Evolutionary conservation across 2,329 filamentous ascomycete genomes (phyloP), one percentile per base, ranked within the genome.

Genomic region (Clonostachys byssicola): DNA sequence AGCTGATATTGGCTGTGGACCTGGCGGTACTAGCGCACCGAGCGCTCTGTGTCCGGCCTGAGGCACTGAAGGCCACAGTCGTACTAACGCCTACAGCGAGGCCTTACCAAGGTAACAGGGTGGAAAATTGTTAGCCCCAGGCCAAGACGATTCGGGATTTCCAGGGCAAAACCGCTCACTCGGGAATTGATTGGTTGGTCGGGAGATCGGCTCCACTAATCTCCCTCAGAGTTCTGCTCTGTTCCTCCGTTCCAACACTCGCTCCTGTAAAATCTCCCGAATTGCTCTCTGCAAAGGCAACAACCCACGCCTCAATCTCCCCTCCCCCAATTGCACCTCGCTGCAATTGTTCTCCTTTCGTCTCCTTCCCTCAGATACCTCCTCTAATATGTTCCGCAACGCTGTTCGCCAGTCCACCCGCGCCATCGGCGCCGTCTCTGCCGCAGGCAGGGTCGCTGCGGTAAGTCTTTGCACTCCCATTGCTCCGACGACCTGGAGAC

Each of bases 341-440:
- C 68, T 76, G 80, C 80, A 83, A 82, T 84, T 84, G 81, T 73
- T 73, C 72, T 70, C 70, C 68, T 71, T 72, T 64, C 66, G 65
- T 71, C 67, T 66, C 71, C 34, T 71, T 67, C 74, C 65, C 66
- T 70, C 64, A 74, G 62, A 72, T 64, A 71, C 71, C 74, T 78
- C 73, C 63, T 52, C 64, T 61, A 80, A 71, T 78, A 96, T 97
- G 92, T 95, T 96, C 84, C 90, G 92, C 80, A 95, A 89, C 86
- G 92, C 92, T 81, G 83, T 97, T 78, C 86, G 92, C 81, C 91
- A 95, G 83, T 95, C 91, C 74, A 88, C 88, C 80, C 91, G 92
- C 81, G 88, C 89, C 75, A 89, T 92, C 77, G 88, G 89, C 80
- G 90, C 89, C 78, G 84, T 95, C 79, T 89, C 90, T 86, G 88